Evolutionary conservation across 768 basidiomycete species (phyloP), one percentile per base, ranked within the genome.

Genomic region (Lentinula sp.): DNA sequence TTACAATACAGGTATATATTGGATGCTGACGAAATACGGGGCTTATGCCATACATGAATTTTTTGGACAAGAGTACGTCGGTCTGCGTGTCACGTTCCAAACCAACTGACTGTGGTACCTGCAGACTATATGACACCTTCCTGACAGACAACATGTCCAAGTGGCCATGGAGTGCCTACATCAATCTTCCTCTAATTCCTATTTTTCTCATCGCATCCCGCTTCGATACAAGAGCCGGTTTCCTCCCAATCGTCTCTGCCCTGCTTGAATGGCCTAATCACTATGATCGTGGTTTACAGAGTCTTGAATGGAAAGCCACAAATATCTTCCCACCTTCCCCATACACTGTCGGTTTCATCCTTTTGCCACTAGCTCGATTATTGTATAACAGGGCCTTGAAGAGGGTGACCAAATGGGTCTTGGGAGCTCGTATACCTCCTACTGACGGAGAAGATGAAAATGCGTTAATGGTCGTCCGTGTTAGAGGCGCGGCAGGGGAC

Each of bases 151-250:
- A 92, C 67, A 85, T 85, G 1, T 73, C 75, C 43, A 83, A 85
- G 57, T 93, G 91, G 91, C 85, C 88, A 1, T 86, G 84, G 83
- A 82, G 85, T 49, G 87, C 88, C 40, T 89, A 81, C 73, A 70
- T 90, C 68, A 87, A 91, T 69, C 83, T 93, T 15, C 89, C 88
- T 6, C 71, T 88, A 37, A 78, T 93, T 43, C 89, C 91, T 0
- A 69, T 90, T 48, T 78, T 81, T 31, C 84, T 93, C 63, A 77
- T 91, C 66, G 71, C 84, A 34, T 82, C 87, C 35, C 85, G 87
- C 43, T 77, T 85, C 46, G 77, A 78, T 59, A 71, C 67, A 40
- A 70, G 69, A 23, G 63, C 67, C 8, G 34, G 50, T 23, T 61
- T 72, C 31, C 70, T 77, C 18, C 71, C 79, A 43, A 67, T 81